phyloP scores from a whole-genome alignment of 495 filamentous ascomycete genomes.

The Friedmanniomyces simplex region DNA sequence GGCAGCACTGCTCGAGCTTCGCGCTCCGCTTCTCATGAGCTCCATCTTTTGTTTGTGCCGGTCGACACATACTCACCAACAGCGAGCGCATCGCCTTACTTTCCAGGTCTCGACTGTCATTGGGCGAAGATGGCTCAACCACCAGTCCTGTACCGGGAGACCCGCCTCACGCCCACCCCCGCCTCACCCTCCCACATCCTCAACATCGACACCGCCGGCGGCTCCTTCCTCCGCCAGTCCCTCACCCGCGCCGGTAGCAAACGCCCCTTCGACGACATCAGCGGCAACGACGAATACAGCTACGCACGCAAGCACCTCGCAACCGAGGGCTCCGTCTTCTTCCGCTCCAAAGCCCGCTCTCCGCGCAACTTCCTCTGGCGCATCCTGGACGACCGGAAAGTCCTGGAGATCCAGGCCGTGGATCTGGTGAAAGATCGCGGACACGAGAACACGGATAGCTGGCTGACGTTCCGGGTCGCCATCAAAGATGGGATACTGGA shows the following conservation, averaged over 20 bases:
- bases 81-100: background rate
- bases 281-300: slow-evolving; percentile 59
- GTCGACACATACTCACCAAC: background rate
- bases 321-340: slow-evolving; percentile 71
- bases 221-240: slow-evolving; percentile 24
- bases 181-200: slow-evolving; percentile 61
- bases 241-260: slow-evolving; percentile 27
- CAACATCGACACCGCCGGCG: slow-evolving; percentile 48
- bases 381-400: slow-evolving; percentile 65
- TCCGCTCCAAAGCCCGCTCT: slow-evolving; percentile 59
- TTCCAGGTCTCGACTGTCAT: too few species aligned
- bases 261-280: slow-evolving; percentile 33
- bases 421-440: slow-evolving; percentile 65
- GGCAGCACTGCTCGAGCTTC: background rate
- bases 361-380: slow-evolving; percentile 87
- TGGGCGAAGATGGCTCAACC: slow-evolving; percentile 24
- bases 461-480: slow-evolving; percentile 59
- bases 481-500: slow-evolving; percentile 63
- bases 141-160: slow-evolving; percentile 63
- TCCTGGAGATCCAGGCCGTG: slow-evolving; percentile 71
- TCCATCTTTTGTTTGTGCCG: slow-evolving; percentile 3
- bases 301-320: slow-evolving; percentile 65
- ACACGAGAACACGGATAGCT: slow-evolving; percentile 42
- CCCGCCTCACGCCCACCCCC: slow-evolving; percentile 70
- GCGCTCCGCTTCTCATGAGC: slow-evolving; percentile 3